These are phyloP conservation scores for Barnettozyma botsteinii DNA, from an alignment of 805 yeast species.

Conservation along the genomic window DNA sequence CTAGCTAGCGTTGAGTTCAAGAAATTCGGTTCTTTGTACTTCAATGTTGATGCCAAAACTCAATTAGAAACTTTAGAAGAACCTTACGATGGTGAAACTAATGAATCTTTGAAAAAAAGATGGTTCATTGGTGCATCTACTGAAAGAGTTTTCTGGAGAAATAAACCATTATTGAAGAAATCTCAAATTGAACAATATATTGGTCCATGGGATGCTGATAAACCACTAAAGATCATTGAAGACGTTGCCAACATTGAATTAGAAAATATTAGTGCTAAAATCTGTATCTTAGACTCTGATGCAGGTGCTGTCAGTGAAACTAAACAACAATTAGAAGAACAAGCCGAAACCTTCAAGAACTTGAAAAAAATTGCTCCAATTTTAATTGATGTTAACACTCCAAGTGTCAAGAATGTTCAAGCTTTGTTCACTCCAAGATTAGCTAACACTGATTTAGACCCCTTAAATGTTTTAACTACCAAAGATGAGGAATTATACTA, in stretches of 20 bases:
- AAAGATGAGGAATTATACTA: slow-evolving; percentile 43
- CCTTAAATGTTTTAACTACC: slow-evolving; percentile 66
- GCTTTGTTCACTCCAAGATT: slow-evolving; percentile 69
- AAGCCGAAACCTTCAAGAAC: slow-evolving; percentile 57
- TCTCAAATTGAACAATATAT: slow-evolving; percentile 42
- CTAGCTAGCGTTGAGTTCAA: slow-evolving; percentile 56
- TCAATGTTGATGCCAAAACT: slow-evolving; percentile 57
- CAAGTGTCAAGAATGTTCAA: slow-evolving; percentile 53
- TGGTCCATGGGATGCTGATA: slow-evolving; percentile 72
- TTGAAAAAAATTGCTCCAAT: slow-evolving; percentile 49
- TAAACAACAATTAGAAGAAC: slow-evolving; percentile 38
- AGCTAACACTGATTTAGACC: slow-evolving; percentile 80
- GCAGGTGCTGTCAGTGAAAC: slow-evolving; percentile 42
- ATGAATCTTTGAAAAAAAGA: slow-evolving; percentile 46
- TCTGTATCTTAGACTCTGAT: slow-evolving; percentile 48
- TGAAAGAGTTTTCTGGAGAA: slow-evolving; percentile 73
- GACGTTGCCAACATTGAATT: slow-evolving; percentile 64
- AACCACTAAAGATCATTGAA: slow-evolving; percentile 57
- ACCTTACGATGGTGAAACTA: slow-evolving; percentile 59
- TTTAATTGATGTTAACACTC: slow-evolving; percentile 46
- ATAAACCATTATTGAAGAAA: slow-evolving; percentile 48
- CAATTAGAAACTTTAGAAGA: slow-evolving; percentile 18
- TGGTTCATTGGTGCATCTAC: slow-evolving; percentile 91
- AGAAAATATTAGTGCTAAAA: slow-evolving; percentile 49
- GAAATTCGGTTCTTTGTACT: slow-evolving; percentile 77